phyloP scores from a whole-genome alignment of 2,329 filamentous ascomycete genomes.

The Phaeomoniella chlamydospora region DNA sequence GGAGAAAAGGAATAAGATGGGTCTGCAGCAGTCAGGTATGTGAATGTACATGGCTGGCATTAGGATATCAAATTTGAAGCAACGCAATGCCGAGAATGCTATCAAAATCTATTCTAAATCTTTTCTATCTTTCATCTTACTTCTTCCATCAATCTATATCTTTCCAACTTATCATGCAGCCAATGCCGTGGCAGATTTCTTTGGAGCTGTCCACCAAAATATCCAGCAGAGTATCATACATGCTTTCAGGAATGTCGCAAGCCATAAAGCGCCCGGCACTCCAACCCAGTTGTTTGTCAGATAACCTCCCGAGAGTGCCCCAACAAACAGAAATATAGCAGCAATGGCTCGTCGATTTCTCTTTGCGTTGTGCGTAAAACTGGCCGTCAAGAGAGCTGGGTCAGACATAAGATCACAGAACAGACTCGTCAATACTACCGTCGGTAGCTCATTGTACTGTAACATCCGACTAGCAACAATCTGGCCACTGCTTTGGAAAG shows the following conservation, averaged over 20 bases:
- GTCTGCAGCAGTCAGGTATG: too few relatives aligned
- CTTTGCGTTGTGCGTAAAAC: slow-evolving; percentile 22
- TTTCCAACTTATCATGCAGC: too few relatives aligned
- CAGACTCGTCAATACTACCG: slow-evolving; percentile 29
- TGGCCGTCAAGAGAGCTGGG: slow-evolving; percentile 15
- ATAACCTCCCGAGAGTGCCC: slow-evolving; percentile 27
- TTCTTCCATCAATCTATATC: too few relatives aligned
- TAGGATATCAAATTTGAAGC: too few relatives aligned
- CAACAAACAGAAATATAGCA: slow-evolving; percentile 21
- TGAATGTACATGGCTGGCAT: too few relatives aligned
- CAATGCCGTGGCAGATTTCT: too few relatives aligned
- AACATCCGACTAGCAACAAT: slow-evolving; percentile 26
- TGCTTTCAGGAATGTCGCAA: slow-evolving; percentile 24
- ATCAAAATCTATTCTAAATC: too few relatives aligned
- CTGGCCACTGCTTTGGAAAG: slow-evolving; percentile 26
- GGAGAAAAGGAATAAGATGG: slow-evolving; percentile 49
- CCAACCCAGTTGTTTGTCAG: slow-evolving; percentile 23
- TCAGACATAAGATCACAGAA: slow-evolving; percentile 31
- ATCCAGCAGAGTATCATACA: slow-evolving; percentile 20
- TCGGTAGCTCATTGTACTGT: slow-evolving; percentile 27
- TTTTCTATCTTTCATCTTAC: too few relatives aligned
- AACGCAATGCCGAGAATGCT: too few relatives aligned
- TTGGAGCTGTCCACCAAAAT: slow-evolving; percentile 23
- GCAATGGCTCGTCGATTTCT: slow-evolving; percentile 20
- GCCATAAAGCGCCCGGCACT: slow-evolving; percentile 28